phyloP scores from a whole-genome alignment of 306 rosid genomes.

The Acacia melanoxylon region DNA sequence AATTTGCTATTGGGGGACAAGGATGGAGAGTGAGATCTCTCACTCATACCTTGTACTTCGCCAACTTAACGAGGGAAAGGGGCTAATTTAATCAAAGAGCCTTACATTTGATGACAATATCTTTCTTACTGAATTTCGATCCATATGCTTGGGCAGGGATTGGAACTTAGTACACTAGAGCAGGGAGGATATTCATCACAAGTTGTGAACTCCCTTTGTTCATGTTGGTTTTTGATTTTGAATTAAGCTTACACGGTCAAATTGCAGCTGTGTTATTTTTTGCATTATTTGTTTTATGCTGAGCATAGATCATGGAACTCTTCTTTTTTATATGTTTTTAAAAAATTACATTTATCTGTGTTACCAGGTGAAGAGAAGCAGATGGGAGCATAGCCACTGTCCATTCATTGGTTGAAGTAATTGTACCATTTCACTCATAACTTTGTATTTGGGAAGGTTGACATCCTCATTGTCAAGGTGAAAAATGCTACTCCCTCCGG shows the following conservation, averaged over 20 bases:
- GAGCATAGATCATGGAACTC: neutral
- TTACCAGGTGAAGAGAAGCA: slow-evolving; percentile 23
- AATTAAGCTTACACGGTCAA: neutral
- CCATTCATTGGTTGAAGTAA: neutral
- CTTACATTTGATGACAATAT: neutral
- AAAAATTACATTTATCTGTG: neutral
- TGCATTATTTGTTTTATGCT: neutral
- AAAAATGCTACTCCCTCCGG: slow-evolving; percentile 41
- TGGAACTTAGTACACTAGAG: neutral
- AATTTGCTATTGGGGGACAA: neutral
- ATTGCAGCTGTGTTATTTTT: neutral
- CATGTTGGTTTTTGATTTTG: neutral
- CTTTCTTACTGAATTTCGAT: neutral
- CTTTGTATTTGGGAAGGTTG: slow-evolving; percentile 16
- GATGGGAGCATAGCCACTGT: neutral
- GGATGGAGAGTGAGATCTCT: neutral
- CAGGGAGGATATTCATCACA: neutral
- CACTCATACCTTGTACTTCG: neutral
- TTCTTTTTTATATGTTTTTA: neutral
- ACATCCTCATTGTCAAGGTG: neutral
- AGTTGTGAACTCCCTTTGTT: neutral
- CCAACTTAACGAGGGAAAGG: neutral
- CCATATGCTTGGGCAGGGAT: neutral
- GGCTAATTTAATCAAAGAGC: neutral
- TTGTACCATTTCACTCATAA: slow-evolving; percentile 13